phyloP scores from a whole-genome alignment of 2,329 filamentous ascomycete species.

The Helotiales sp. region DNA sequence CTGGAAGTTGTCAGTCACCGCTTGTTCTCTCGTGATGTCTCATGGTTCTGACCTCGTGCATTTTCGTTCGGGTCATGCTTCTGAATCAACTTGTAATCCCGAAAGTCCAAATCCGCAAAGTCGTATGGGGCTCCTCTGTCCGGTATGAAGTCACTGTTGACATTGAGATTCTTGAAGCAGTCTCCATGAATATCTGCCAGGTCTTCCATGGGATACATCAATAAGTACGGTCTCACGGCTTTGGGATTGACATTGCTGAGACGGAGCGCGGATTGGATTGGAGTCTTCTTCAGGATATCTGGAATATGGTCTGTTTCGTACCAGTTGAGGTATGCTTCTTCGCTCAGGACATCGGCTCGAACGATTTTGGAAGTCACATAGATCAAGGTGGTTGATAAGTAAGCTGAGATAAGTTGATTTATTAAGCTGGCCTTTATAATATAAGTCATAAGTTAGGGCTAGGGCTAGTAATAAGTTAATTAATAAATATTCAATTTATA shows the following conservation, averaged over 20 bases:
- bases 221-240: background rate
- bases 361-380: background rate
- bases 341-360: background rate
- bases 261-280: background rate
- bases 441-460: no score
- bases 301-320: background rate
- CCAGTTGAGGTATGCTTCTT: background rate
- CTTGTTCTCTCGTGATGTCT: background rate
- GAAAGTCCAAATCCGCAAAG: background rate
- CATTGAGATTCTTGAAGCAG: background rate
- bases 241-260: background rate
- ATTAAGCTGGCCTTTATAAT: no score
- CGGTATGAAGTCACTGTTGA: background rate
- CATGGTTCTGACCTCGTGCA: background rate
- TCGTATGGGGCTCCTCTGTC: background rate
- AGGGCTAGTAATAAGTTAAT: no score
- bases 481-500: no score
- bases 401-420: no score
- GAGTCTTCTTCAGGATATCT: background rate
- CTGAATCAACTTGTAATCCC: conserved; percentile 6
- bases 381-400: no score
- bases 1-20: background rate
- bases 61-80: background rate
- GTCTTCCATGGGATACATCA: background rate
- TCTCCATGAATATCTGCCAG: background rate